Evolutionary conservation across 257 asterid species (phyloP).

Genomic region (Scutellaria minor): DNA sequence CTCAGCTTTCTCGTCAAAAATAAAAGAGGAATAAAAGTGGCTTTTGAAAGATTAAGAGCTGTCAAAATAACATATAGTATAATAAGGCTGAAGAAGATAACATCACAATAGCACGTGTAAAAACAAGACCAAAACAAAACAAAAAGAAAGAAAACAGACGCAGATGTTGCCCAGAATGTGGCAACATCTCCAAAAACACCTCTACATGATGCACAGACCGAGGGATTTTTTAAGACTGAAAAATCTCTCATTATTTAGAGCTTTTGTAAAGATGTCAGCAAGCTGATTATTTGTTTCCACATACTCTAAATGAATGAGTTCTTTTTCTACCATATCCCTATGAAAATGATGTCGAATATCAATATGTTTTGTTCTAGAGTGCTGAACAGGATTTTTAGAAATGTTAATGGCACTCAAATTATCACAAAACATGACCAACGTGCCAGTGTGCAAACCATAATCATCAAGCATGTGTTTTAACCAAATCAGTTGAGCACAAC

Average conservation of each 20-base stretch:
- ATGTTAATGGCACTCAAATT: not conserved
- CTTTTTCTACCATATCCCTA: not conserved
- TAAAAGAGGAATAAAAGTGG: too few relatives aligned
- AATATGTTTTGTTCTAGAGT: not conserved
- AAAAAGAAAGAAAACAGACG: too few relatives aligned
- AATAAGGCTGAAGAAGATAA: too few relatives aligned
- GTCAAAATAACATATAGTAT: too few relatives aligned
- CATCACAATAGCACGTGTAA: too few relatives aligned
- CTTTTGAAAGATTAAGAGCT: too few relatives aligned
- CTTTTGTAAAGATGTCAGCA: not conserved
- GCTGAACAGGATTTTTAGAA: not conserved
- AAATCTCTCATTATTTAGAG: not conserved
- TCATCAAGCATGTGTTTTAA: not conserved
- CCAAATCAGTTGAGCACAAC: not conserved
- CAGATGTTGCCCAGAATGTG: too few relatives aligned
- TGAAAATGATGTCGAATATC: not conserved
- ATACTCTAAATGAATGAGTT: not conserved
- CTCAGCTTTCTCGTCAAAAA: too few relatives aligned
- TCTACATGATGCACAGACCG: not conserved
- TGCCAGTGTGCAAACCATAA: not conserved
- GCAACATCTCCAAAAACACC: too few relatives aligned
- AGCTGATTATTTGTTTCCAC: not conserved
- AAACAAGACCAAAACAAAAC: too few relatives aligned
- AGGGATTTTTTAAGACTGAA: not conserved
- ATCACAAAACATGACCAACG: not conserved